Evolutionary conservation across 208 protist species (phyloP), one percentile per base, ranked within the genome.

Genomic region (Trypanosoma cruzi): DNA sequence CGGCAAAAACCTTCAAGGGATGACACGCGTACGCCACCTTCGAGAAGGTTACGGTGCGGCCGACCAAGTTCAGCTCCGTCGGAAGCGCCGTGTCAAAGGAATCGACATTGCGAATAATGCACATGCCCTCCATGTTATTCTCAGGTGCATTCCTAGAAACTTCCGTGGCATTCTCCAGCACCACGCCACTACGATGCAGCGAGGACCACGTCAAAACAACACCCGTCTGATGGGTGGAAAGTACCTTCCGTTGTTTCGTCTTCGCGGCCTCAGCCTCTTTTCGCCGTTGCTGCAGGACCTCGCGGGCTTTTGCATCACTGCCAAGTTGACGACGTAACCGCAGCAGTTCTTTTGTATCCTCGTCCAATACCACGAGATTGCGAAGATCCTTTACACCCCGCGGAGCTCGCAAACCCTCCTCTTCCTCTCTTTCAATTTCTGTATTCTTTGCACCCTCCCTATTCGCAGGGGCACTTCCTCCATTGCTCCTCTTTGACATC

Each of bases 331-430:
- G 76, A 18, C 75, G 78, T 36, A 93, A 67, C 7, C 77, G 75
- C 29, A 95, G 64, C 58, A 84, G 85, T 32, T 86, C 80, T 42
- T 88, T 86, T 11, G 80, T 89, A 6, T 89, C 75, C 20, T 32
- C 31, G 65, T 93, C 87, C 42, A 95, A 80, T 29, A 95, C 52
- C 24, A 73, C 73, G 48, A 80, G 81, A 73, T 81, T 91, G 28
- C 88, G 87, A 78, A 94, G 86, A 56, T 96, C 90, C 69, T 94
- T 94, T 49, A 87, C 50, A 60, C 90, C 81, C 32, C 72, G 80
- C 4, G 88, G 82, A 8, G 90, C 82, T 22, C 75, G 73, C 29
- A 90, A 22, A 36, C 67, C 59, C 28, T 32, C 58, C 10, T 67
- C 53, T 28, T 34, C 26, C 32, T 57, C 48, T 18, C 0, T 4